Evolutionary conservation across 148 eudicot genomes (phyloP).

Genomic region (Rhododendron ferrugineum): DNA sequence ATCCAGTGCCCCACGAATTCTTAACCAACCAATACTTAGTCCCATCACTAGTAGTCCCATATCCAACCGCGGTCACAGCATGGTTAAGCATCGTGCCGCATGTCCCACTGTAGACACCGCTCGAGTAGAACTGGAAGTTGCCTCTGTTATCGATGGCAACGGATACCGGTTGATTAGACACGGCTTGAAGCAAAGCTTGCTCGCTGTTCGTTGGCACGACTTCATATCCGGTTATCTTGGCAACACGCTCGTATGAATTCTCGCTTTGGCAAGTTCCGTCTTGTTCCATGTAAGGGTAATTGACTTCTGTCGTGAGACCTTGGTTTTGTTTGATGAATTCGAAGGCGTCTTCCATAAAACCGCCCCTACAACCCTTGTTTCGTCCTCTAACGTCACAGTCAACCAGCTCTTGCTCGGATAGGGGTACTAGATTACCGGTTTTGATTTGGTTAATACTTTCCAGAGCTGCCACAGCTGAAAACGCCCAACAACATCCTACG

Average conservation of each 20-base stretch:
- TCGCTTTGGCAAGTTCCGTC: slow-evolving; percentile 16
- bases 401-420: no score
- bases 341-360: neutral
- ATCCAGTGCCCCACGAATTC: slow-evolving; percentile 18
- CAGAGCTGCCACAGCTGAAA: slow-evolving; percentile 40
- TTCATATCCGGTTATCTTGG: slow-evolving; percentile 19
- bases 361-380: no score
- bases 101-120: slow-evolving; percentile 17
- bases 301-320: neutral
- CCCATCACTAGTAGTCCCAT: slow-evolving; percentile 17
- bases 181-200: slow-evolving; percentile 15
- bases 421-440: no score
- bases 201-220: slow-evolving; percentile 18
- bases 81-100: slow-evolving; percentile 20
- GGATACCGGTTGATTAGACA: slow-evolving; percentile 12
- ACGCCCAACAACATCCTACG: slow-evolving; percentile 47
- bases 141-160: neutral
- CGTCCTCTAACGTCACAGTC: no score
- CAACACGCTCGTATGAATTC: neutral
- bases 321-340: neutral
- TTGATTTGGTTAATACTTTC: no score
- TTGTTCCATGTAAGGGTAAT: slow-evolving; percentile 16
- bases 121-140: slow-evolving; percentile 3
- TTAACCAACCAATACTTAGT: slow-evolving; percentile 25
- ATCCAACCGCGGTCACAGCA: slow-evolving; percentile 22